These are phyloP conservation scores for Beauveria rudraprayagi DNA, from an alignment of 2,329 filamentous ascomycete species.

Conservation along the genomic window DNA sequence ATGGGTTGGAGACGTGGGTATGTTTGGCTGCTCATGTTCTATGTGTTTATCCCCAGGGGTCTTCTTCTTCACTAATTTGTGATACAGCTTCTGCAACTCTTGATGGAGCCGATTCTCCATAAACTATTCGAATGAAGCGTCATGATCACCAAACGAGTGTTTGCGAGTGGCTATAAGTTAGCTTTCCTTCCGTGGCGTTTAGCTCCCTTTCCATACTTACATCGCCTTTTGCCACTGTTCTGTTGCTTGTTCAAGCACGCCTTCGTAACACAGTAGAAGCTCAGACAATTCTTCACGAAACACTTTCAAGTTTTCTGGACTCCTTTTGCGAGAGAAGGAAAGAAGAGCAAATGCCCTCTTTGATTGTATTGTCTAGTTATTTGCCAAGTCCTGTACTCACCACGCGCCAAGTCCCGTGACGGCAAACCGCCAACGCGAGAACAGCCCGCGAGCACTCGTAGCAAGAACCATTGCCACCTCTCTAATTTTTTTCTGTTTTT, in stretches of 20 bases:
- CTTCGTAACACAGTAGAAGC: background rate
- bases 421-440: background rate
- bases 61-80: no score
- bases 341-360: background rate
- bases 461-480: slow-evolving; percentile 11
- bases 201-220: slow-evolving; percentile 24
- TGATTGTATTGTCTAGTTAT: slow-evolving; percentile 6
- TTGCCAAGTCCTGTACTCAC: slow-evolving; percentile 2
- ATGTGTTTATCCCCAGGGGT: no score
- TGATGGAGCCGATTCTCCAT: no score
- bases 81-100: no score
- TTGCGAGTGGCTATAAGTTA: no score
- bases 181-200: slow-evolving; percentile 17
- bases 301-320: background rate
- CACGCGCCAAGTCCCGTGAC: background rate
- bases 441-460: background rate
- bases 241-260: background rate
- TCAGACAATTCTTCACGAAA: background rate
- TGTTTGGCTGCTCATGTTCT: no score
- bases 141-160: no score
- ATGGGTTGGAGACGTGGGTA: no score
- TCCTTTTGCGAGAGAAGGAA: background rate
- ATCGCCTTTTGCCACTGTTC: slow-evolving; percentile 4
- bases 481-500: slow-evolving; percentile 22
- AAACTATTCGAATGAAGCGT: no score